Evolutionary conservation across 129 eudicot species (phyloP), one percentile per base, ranked within the genome.

Genomic region (Apium graveolens): DNA sequence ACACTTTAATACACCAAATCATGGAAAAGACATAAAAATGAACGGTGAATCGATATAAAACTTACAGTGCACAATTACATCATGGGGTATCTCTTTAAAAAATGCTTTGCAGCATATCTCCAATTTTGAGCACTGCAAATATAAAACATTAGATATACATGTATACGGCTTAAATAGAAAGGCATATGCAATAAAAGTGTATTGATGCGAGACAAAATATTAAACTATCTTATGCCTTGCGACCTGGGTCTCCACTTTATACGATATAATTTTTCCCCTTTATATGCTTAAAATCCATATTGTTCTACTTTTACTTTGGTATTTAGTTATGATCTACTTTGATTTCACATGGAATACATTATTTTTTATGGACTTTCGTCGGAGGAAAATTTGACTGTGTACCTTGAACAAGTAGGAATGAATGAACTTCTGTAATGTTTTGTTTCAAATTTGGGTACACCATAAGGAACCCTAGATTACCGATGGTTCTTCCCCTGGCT

Each of bases 41-140:
- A 41, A 41, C 27, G 76, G 20, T n/a, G 20, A n/a, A 24, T 7
- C 8, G 4, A 74, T n/a, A 43, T 7, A 44, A 74, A 24, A 74
- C 98, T 93, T 81, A 94, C 98, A 87, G 80, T 94, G 97, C 51
- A 94, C 98, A 60, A 91, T 76, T 74, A 91, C 80, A 76, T 94
- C 91, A 29, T 79, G 80, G 4, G 98, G 76, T 89, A 86, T 39
- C 84, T 87, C 89, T 91, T 94, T 70, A 91, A 51, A 76, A 94
- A 89, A 72, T 94, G 96, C 84, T 88, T 90, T 37, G 97, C 98
- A 9, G 91, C 88, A 85, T 49, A 94, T 76, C 89, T 91, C 98
- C 98, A 94, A 76, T 94, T 76, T 75, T 91, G 81, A 82, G 97
- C 93, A 85, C 98, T 94, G 87, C 81, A 72, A 34, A 60, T 21